These are phyloP conservation scores for Gentiana dahurica DNA, from an alignment of 257 asterid genomes.

Conservation along the genomic window DNA sequence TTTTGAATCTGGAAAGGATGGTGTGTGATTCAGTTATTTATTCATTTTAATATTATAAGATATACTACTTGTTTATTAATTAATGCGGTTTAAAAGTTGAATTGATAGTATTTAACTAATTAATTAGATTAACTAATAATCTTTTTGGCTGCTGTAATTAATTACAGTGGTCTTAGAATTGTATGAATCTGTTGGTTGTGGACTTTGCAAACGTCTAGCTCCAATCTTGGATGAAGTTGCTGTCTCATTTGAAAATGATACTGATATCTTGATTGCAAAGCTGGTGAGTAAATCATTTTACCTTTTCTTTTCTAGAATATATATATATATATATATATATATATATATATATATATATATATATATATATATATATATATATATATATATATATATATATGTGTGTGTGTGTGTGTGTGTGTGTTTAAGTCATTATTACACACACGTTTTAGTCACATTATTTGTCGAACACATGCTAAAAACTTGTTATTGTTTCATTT, in stretches of 20 bases:
- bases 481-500: no score
- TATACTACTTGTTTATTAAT: not conserved
- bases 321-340: no score
- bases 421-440: no score
- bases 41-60: not conserved
- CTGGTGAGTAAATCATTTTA: slow-evolving; percentile 22
- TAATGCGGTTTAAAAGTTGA: not conserved
- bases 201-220: slow-evolving; percentile 76
- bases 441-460: no score
- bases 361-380: no score
- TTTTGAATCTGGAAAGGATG: slow-evolving; percentile 70
- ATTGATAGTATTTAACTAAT: no score
- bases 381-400: no score
- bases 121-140: no score
- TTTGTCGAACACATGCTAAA: no score
- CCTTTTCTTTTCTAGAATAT: no score
- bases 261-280: slow-evolving; percentile 59
- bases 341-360: no score
- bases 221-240: slow-evolving; percentile 89
- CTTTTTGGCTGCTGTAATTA: not conserved
- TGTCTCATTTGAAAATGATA: slow-evolving; percentile 38
- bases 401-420: no score
- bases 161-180: slow-evolving; percentile 58
- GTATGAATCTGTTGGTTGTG: slow-evolving; percentile 79
- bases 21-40: slow-evolving; percentile 17